Evolutionary conservation across 257 asterid species (phyloP), one percentile per base, ranked within the genome.

Genomic region (Fraxinus pennsylvanica): DNA sequence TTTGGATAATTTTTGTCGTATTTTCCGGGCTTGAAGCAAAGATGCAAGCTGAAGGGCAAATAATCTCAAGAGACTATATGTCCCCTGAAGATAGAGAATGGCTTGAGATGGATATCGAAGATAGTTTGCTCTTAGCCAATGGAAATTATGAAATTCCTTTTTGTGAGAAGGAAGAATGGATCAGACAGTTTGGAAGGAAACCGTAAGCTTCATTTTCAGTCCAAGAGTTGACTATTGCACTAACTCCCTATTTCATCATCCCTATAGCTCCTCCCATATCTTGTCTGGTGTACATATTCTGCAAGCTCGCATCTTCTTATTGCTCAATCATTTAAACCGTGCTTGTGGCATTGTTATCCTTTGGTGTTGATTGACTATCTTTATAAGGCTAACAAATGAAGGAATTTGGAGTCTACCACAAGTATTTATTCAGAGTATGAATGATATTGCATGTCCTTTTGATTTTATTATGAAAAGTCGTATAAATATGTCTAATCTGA

Each of bases 81-180:
- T 85, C 92, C 68, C 97, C 97, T 13, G 97, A 96, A 89, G 99
- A 96, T 78, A 87, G 87, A 84, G 88, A 93, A 79, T 96, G 99
- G 97, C 86, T 96, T 79, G 98, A 96, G 88, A 96, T 82, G 97
- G 97, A 96, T 80, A 92, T 93, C 57, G 99, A 92, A 87, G 99
- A 96, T 85, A 87, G 91, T 82, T 1, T 96, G 83, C 76, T 69
- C 17, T 83, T 93, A 65, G 85, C 92, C 61, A 79, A 80, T 32
- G 97, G 94, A 74, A 81, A 76, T 1, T 84, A 68, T 76, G 94
- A 92, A 84, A 89, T 88, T 81, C 99, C 98, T 6, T 96, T 88
- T 76, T 96, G 91, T 70, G 99, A 96, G 85, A 96, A 85, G 27
- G 87, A 92, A 1, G 89, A 84, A 83, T 93, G 98, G 98, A 35